Evolutionary conservation across 2,329 filamentous ascomycete genomes (phyloP), one percentile per base, ranked within the genome.

Genomic region (Orbilia oligospora): DNA sequence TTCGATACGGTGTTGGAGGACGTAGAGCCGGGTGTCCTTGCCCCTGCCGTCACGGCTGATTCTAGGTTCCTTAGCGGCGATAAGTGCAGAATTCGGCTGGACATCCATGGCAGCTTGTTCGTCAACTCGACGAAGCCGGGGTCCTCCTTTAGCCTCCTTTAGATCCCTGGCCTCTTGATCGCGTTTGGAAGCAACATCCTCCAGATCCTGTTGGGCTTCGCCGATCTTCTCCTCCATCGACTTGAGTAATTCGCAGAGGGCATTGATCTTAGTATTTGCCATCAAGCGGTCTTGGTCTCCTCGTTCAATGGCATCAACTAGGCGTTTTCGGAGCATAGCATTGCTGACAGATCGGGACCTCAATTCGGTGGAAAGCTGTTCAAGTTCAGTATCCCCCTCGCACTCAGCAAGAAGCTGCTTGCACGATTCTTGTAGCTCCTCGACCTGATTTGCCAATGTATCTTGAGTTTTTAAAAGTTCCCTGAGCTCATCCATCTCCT

Each of bases 401-500:
- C 82, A 63, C 80, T 87, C 64, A 86, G 87, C 72, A 88, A 85
- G 16, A 88, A 88, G 55, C 90, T 90, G 0, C 91, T 90, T 24
- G 92, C 90, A 48, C 91, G 87, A 70, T 94, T 93, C 80, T 30
- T 80, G 80, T 16, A 82, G 76, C 36, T 82, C 79, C 18, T 80
- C 79, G 56, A 81, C 80, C 55, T 81, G 64, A 18, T 66, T 68
- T 22, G 81, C 79, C n/a, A 82, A 68, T 18, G 72, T 67, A 82
- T 97, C 94, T 81, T 94, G 92, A 84, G 97, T 93, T 78, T 91
- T 87, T 20, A 98, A 88, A 27, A 98, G 87, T 36, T 87, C 89
- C 51, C 93, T 90, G 48, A 99, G 88, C n/a, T 92, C 92, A 48
- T 89, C 87, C 33, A 97, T 97, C 85, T 99, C 96, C 83, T 96